Percentiles rank a stretch among this genome's conserved stretches.
Evolutionary conservation across 805 yeast genomes (phyloP).

Genomic region (Kuraishia molischiana): DNA sequence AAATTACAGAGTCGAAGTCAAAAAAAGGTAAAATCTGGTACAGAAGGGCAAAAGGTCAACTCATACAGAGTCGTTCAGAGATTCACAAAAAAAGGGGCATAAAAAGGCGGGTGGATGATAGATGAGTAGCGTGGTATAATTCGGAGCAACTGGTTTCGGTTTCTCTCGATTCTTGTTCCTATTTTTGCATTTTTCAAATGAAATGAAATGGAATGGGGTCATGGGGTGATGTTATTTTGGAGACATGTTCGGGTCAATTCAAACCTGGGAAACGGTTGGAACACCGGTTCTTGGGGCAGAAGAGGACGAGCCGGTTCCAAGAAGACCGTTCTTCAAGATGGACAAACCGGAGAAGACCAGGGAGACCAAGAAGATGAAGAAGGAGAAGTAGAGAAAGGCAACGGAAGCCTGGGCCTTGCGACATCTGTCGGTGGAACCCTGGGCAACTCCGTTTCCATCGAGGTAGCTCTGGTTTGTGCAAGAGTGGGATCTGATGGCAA

Average conservation of each 20-base stretch:
- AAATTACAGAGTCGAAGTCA: neutral
- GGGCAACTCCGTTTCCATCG: slow-evolving; percentile 55
- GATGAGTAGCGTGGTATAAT: no score
- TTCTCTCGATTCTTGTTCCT: no score
- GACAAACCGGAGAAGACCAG: slow-evolving; percentile 36
- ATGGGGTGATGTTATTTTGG: no score
- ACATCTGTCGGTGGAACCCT: slow-evolving; percentile 79
- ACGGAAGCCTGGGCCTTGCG: slow-evolving; percentile 85
- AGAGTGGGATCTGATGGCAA: slow-evolving; percentile 77
- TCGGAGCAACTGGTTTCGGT: no score
- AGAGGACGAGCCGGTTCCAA: slow-evolving; percentile 41
- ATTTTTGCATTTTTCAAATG: no score
- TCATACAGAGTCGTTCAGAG: no score
- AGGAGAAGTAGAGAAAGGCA: slow-evolving; percentile 80
- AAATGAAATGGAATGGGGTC: no score
- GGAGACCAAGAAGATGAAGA: slow-evolving; percentile 64
- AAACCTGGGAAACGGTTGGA: slow-evolving; percentile 86
- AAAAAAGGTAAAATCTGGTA: neutral
- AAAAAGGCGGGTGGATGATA: no score
- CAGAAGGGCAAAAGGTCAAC: neutral
- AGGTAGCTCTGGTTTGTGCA: slow-evolving; percentile 65
- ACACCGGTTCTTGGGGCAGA: slow-evolving; percentile 69
- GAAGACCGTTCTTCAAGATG: slow-evolving; percentile 47
- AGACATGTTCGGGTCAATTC: no score
- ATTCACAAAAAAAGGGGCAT: no score